These are phyloP conservation scores for Cyberlindnera galapagoensis DNA, from an alignment of 805 yeast genomes.

Conservation along the genomic window DNA sequence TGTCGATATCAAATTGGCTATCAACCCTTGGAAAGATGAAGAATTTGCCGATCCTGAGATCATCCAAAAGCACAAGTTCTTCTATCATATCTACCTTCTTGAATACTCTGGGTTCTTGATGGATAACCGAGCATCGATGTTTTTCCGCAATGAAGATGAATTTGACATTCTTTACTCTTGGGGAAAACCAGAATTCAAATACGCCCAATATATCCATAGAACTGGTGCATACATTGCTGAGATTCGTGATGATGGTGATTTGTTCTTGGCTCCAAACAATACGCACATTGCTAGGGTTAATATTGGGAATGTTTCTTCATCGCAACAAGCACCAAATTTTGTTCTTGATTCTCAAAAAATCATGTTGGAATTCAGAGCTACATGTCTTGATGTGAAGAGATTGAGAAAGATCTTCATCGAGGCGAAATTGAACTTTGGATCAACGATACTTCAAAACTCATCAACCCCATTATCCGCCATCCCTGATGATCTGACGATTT, in stretches of 20 bases:
- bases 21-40: constrained; percentile 66
- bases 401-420: constrained; percentile 50
- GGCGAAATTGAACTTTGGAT: constrained; percentile 43
- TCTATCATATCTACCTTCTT: constrained; percentile 71
- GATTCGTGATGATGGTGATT: constrained; percentile 67
- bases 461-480: constrained; percentile 6
- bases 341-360: constrained; percentile 64
- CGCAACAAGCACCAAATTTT: constrained; percentile 25
- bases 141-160: constrained; percentile 41
- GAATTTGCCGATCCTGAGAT: constrained; percentile 41
- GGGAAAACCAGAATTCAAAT: constrained; percentile 81
- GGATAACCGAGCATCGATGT: constrained; percentile 71
- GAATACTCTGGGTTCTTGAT: constrained; percentile 67
- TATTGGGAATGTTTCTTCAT: constrained; percentile 31
- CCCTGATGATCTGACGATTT: constrained; percentile 9
- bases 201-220: constrained; percentile 83
- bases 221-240: constrained; percentile 91
- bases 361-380: constrained; percentile 59
- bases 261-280: constrained; percentile 83
- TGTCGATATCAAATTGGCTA: constrained; percentile 55
- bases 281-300: constrained; percentile 72
- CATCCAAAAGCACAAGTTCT: constrained; percentile 48
- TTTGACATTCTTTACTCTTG: constrained; percentile 80
- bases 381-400: constrained; percentile 46
- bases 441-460: background rate